Evolutionary conservation across 768 basidiomycete species (phyloP), one percentile per base, ranked within the genome.

Genomic region (Mycena epipterygia): DNA sequence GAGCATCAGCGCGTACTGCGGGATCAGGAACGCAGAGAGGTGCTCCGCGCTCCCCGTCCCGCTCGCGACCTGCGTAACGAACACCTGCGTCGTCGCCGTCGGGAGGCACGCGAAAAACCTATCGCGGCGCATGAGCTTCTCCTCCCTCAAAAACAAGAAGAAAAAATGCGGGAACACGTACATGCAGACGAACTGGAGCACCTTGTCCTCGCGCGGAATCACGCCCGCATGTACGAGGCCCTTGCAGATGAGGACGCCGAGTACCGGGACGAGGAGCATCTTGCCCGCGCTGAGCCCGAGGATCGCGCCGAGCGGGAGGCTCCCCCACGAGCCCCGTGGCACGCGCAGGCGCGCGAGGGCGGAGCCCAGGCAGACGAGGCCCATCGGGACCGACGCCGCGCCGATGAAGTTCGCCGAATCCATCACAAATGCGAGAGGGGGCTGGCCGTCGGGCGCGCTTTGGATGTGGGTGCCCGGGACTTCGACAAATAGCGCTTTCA

Each of bases 221-320:
- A 92, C 48, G 1, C 87, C 87, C 0, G 71, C 77, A 3, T 75
- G 77, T 19, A 85, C 85, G n/a, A 93, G 77, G 6, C 83, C 86
- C 63, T 87, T 78, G 14, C 84, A 87, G 1, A 94, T 85, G 14
- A 88, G 75, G 16, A 92, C 87, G 0, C 92, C 92, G 4, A 93
- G 48, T 0, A 93, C 71, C 0, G 92, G 91, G 78, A 87, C 83
- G 16, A 92, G 32, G 1, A 91, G 65, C 77, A 92, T 79, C 76
- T 88, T 89, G 27, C 82, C 86, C 17, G 89, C 63, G 0, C 91
- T 88, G 29, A 93, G 76, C 42, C 79, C 80, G 0, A 77, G 63
- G 27, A 93, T 90, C 0, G 91, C 88, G 0, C 89, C 88, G 0
- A 88, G 74, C 0, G 86, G 87, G 27, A 62, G 48, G 0, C 5